Percentiles rank a stretch among this genome's conserved stretches.
phyloP scores from a whole-genome alignment of 2,329 filamentous ascomycete species.

The Emmonsiellopsis sp. region DNA sequence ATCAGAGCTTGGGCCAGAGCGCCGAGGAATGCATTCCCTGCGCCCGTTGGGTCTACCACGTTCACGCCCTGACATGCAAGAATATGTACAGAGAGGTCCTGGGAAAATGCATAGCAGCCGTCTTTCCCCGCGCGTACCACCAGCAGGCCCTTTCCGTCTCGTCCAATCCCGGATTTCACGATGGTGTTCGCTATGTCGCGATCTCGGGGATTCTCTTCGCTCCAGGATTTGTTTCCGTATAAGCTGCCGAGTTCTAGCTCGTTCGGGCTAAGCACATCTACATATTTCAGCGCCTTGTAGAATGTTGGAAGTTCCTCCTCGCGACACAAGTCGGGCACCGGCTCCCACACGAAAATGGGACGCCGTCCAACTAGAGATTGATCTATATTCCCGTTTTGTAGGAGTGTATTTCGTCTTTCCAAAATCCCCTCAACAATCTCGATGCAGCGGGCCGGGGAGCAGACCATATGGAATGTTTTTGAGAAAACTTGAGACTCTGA shows the following conservation, averaged over 20 bases:
- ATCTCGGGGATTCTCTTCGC: conserved; percentile 17
- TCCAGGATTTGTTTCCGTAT: conserved; percentile 51
- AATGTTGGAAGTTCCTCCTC: conserved; percentile 52
- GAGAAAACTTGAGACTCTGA: conserved; percentile 57
- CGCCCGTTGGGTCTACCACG: conserved; percentile 88
- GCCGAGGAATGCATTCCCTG: conserved; percentile 80
- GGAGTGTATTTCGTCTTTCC: conserved; percentile 35
- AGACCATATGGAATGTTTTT: conserved; percentile 79
- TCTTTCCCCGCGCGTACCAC: conserved; percentile 54
- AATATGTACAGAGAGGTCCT: conserved; percentile 50
- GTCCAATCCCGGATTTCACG: conserved; percentile 27
- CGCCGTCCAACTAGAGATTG: conserved; percentile 34
- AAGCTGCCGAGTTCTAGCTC: conserved; percentile 80
- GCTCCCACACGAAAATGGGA: conserved; percentile 87
- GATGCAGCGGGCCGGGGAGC: conserved; percentile 66
- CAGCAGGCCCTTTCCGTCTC: conserved; percentile 27
- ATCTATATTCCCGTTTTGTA: conserved; percentile 17
- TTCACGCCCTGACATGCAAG: conserved; percentile 59
- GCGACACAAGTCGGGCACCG: conserved; percentile 78
- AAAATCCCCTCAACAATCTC: conserved; percentile 65
- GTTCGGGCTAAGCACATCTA: conserved; percentile 66
- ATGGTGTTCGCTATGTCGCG: conserved; percentile 26
- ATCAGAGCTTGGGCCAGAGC: conserved; percentile 49
- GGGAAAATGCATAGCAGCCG: conserved; percentile 41
- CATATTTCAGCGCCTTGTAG: conserved; percentile 40